phyloP scores from a whole-genome alignment of 495 filamentous ascomycete species.

The Bathelium albidoporum region DNA sequence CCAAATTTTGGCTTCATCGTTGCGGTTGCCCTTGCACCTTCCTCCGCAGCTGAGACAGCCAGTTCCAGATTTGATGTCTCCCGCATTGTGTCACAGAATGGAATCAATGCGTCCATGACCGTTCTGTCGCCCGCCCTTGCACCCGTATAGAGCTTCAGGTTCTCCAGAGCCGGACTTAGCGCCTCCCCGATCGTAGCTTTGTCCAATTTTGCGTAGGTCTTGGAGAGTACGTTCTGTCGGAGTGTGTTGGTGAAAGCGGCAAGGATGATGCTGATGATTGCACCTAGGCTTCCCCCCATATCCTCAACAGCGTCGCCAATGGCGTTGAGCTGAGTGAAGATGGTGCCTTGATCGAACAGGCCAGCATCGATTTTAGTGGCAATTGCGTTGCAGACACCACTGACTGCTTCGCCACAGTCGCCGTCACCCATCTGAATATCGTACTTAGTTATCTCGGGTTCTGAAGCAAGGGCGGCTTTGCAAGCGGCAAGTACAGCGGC shows the following conservation, averaged over 20 bases:
- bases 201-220: background rate
- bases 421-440: conserved; percentile 58
- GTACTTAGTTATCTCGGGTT: conserved; percentile 51
- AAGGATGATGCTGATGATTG: conserved; percentile 50
- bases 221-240: conserved; percentile 16
- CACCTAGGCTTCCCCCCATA: conserved; percentile 52
- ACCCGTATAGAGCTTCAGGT: conserved; percentile 32
- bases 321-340: conserved; percentile 42
- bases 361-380: conserved; percentile 22
- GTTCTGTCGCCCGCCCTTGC: conserved; percentile 34
- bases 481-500: conserved; percentile 43
- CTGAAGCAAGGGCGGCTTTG: conserved; percentile 40
- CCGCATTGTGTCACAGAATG: conserved; percentile 43
- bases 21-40: conserved; percentile 44
- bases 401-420: conserved; percentile 52
- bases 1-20: conserved; percentile 47
- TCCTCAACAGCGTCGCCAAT: conserved; percentile 49
- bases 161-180: conserved; percentile 28
- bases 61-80: conserved; percentile 35
- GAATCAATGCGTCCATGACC: conserved; percentile 50
- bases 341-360: conserved; percentile 32
- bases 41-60: conserved; percentile 42
- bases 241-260: conserved; percentile 44
- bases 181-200: conserved; percentile 9
- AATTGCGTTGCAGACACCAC: conserved; percentile 32